A percentile compares a stretch with the other conserved stretches of the same genome.
Evolutionary conservation across 352 stramenopile genomes (phyloP).

Genomic region (Phytophthora colocasiae): DNA sequence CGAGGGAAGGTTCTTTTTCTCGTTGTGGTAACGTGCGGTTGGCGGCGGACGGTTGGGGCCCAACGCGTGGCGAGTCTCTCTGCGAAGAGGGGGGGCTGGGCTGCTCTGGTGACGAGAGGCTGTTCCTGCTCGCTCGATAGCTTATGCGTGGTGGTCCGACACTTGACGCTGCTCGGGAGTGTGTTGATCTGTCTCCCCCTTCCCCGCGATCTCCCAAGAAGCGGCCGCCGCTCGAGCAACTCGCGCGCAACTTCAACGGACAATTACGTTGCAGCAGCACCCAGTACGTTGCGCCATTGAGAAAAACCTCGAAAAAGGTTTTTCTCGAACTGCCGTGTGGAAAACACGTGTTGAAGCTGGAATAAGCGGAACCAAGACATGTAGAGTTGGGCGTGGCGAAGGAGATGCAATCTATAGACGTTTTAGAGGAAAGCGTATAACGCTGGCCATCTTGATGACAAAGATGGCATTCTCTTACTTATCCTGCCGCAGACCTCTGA

Average conservation of each 20-base stretch:
- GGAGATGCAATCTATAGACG: neutral
- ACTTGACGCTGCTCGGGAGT: slow-evolving; percentile 33
- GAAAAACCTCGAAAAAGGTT: slow-evolving; percentile 29
- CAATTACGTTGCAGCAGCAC: neutral
- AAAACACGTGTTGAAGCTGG: slow-evolving; percentile 16
- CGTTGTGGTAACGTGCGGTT: slow-evolving; percentile 14
- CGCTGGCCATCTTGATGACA: neutral
- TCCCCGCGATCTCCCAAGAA: slow-evolving; percentile 28
- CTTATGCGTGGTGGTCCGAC: slow-evolving; percentile 32
- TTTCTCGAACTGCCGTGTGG: slow-evolving; percentile 20
- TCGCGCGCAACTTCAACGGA: neutral
- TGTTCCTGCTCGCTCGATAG: slow-evolving; percentile 4
- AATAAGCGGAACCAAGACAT: slow-evolving; percentile 21
- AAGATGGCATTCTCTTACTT: too few species aligned
- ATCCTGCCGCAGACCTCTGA: neutral
- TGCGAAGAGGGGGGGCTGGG: slow-evolving; percentile 20
- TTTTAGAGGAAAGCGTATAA: too few species aligned
- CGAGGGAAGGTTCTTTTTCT: slow-evolving; percentile 6
- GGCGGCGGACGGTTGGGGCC: slow-evolving; percentile 34
- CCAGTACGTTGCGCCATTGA: slow-evolving; percentile 11
- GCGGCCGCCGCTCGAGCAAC: slow-evolving; percentile 23
- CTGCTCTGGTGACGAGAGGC: slow-evolving; percentile 5
- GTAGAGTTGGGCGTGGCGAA: slow-evolving; percentile 1
- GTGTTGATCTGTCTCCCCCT: slow-evolving; percentile 35
- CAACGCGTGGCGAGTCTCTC: slow-evolving; percentile 43